Evolutionary conservation across 192 early-diverging fungal species (phyloP), one percentile per base, ranked within the genome.

Genomic region (Phlyctochytrium bullatum): DNA sequence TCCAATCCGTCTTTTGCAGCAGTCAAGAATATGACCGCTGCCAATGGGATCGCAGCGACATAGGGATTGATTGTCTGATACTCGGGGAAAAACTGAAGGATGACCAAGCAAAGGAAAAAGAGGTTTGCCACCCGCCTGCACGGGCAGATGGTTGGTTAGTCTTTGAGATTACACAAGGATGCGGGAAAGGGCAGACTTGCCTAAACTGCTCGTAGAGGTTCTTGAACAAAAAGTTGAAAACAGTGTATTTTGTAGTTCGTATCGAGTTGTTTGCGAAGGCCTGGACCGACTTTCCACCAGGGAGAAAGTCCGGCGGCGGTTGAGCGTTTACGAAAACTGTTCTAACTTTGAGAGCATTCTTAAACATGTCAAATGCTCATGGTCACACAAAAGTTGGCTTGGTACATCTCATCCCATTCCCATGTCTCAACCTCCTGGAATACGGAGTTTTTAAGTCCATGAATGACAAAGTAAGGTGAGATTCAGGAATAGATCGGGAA

Each of bases 131-230:
- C 67, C 23, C 82, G 72, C 34, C 53, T 64, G 47, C 29, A 16
- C 59, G 64, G 25, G 2, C 61, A 64, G 32, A 6, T 23, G 12
- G 23, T 50, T 59, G 17, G 40, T 50, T 50, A 50, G 40, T 10
- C 40, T 14, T 50, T 10, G 12, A n/a, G 10, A 10, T 14, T 50
- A 50, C 27, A 1, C 28, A 31, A 24, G 33, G n/a, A 2, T 31
- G n/a, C n/a, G n/a, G n/a, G n/a, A n/a, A 79, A 67, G 90, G 89
- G 81, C 87, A 88, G 17, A 82, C 83, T n/a, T 85, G 83, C 52
- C 88, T 80, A 70, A 98, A 96, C 74, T 98, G 96, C 60, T 92
- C 91, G 78, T 90, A 94, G 54, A 98, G 66, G 70, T 94, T 98
- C 70, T 92, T 91, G 16, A 94, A 93, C 20, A 98, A 51, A 78